These are phyloP conservation scores for Daldinia eschscholtzii DNA, from an alignment of 2,329 filamentous ascomycete species.

Conservation along the genomic window DNA sequence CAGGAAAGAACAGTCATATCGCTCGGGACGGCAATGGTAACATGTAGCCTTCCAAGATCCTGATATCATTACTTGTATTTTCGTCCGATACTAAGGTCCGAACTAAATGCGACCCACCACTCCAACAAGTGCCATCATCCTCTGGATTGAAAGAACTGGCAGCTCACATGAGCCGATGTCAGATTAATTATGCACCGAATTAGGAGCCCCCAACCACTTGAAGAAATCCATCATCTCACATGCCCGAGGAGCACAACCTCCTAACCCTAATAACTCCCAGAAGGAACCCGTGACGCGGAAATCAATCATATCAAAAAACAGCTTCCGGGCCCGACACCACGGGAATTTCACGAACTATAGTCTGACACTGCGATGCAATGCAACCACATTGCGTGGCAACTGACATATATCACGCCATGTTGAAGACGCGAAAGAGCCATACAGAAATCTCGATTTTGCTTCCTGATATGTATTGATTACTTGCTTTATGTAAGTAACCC, in stretches of 20 bases:
- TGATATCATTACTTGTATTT: conserved; percentile 23
- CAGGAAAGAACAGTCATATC: conserved; percentile 12
- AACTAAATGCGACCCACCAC: conserved; percentile 20
- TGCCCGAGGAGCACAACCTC: conserved; percentile 2
- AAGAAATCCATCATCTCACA: background rate
- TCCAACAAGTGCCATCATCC: conserved; percentile 6
- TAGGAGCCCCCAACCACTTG: conserved; percentile 12
- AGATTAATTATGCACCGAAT: conserved; percentile 19
- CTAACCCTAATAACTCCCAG: conserved; percentile 20
- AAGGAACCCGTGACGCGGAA: conserved; percentile 23
- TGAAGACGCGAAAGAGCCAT: background rate
- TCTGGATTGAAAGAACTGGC: conserved; percentile 17
- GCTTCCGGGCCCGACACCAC: conserved; percentile 33
- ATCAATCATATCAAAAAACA: conserved; percentile 15
- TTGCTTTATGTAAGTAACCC: conserved; percentile 9
- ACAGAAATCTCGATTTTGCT: conserved; percentile 23
- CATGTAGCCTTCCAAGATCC: conserved; percentile 3
- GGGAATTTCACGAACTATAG: conserved; percentile 21
- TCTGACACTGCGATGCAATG: conserved; percentile 33
- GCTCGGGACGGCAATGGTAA: conserved; percentile 1
- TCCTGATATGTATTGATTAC: conserved; percentile 22
- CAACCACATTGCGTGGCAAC: conserved; percentile 39
- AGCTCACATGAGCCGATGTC: conserved; percentile 24
- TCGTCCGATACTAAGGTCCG: conserved; percentile 12
- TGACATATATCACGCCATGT: conserved; percentile 33